phyloP scores from a whole-genome alignment of 495 filamentous ascomycete genomes.

The Aspergillus saccharolyticus region DNA sequence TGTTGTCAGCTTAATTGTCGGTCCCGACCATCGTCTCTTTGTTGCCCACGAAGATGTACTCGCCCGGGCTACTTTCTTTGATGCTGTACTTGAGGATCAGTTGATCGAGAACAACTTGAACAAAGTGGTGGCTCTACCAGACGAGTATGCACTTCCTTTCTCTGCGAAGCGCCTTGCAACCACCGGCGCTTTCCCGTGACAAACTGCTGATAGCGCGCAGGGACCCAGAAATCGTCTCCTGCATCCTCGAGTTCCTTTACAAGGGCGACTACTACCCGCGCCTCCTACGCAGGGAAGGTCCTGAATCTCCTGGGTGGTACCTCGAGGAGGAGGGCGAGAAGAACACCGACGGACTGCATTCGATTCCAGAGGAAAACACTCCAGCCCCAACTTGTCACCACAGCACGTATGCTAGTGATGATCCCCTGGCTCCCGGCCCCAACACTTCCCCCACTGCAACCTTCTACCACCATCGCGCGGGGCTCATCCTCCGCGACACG shows the following conservation, averaged over 20 bases:
- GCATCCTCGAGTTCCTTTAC: slow-evolving; percentile 65
- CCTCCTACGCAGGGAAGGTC: slow-evolving; percentile 44
- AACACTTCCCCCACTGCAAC: slow-evolving; percentile 51
- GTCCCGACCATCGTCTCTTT: slow-evolving; percentile 72
- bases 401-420: background rate
- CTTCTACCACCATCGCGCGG: slow-evolving; percentile 61
- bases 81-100: slow-evolving; percentile 49
- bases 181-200: no score
- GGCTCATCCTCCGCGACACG: slow-evolving; percentile 78
- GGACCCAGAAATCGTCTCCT: slow-evolving; percentile 62
- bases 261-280: slow-evolving; percentile 66
- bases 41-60: slow-evolving; percentile 66
- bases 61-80: slow-evolving; percentile 55
- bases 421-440: background rate
- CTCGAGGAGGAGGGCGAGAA: slow-evolving; percentile 60
- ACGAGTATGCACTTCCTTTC: slow-evolving; percentile 39
- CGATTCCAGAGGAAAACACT: slow-evolving; percentile 55
- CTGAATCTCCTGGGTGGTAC: slow-evolving; percentile 49
- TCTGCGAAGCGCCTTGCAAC: no score
- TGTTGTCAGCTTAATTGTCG: slow-evolving; percentile 79
- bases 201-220: slow-evolving; percentile 16
- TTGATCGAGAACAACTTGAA: slow-evolving; percentile 51
- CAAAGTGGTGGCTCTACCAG: slow-evolving; percentile 55
- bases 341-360: slow-evolving; percentile 44
- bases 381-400: background rate